Percentiles rank a stretch among this genome's conserved stretches.
Evolutionary conservation across 1,284 basidiomycete genomes (phyloP).

Genomic region (Megacollybia platyphylla): DNA sequence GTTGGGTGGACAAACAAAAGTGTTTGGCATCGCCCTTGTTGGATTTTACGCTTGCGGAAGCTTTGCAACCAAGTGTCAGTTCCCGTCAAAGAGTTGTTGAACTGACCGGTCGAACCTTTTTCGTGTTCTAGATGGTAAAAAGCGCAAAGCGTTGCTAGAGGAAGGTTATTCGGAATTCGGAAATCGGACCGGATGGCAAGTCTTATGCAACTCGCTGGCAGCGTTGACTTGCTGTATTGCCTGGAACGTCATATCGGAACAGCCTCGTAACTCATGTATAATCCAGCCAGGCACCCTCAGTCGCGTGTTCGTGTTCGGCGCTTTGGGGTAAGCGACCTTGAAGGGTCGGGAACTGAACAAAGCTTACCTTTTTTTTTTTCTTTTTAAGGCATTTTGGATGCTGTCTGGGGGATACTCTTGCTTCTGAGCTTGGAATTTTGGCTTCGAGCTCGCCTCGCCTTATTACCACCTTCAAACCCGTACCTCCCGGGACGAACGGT

Average conservation of each 20-base stretch:
- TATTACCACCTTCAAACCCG: slow-evolving; percentile 58
- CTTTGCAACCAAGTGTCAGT: slow-evolving; percentile 68
- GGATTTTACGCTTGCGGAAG: slow-evolving; percentile 78
- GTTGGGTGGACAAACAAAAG: slow-evolving; percentile 45
- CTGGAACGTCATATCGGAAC: slow-evolving; percentile 33
- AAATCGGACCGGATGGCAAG: slow-evolving; percentile 69
- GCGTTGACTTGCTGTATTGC: slow-evolving; percentile 50
- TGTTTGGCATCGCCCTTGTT: slow-evolving; percentile 66
- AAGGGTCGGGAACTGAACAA: slow-evolving; percentile 1
- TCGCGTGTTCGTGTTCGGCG: background rate
- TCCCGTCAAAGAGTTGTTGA: background rate
- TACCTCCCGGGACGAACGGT: slow-evolving; percentile 90
- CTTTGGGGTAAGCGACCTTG: slow-evolving; percentile 5
- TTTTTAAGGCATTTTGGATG: slow-evolving; percentile 61
- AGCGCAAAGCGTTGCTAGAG: slow-evolving; percentile 66
- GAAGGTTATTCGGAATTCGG: slow-evolving; percentile 62
- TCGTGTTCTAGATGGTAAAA: slow-evolving; percentile 39
- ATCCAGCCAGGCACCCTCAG: background rate
- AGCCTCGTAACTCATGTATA: slow-evolving; percentile 14
- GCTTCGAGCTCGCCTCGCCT: slow-evolving; percentile 56
- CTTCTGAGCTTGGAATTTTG: slow-evolving; percentile 77
- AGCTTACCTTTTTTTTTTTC: background rate
- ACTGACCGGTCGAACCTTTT: background rate
- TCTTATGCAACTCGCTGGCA: slow-evolving; percentile 69
- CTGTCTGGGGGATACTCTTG: slow-evolving; percentile 73